A percentile compares a stretch with the other conserved stretches of the same genome.
phyloP scores from a whole-genome alignment of 1,284 basidiomycete genomes.

The Pyrrhoderma lamaoense region DNA sequence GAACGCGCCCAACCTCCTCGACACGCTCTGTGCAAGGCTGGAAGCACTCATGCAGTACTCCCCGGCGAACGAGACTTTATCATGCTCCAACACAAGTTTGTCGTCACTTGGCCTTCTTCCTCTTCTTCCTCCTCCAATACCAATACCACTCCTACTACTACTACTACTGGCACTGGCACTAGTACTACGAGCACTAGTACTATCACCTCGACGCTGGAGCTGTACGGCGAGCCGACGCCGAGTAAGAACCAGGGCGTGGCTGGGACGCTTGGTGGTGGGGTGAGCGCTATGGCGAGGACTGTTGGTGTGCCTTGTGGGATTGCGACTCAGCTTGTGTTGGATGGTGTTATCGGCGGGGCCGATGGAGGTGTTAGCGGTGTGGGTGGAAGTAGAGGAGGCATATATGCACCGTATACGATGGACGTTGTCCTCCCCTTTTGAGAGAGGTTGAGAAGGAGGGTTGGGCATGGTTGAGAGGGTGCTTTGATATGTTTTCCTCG shows the following conservation, averaged over 20 bases:
- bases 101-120: slow-evolving; percentile 71
- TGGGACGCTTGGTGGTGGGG: slow-evolving; percentile 19
- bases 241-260: too few relatives aligned
- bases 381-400: slow-evolving; percentile 56
- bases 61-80: slow-evolving; percentile 91
- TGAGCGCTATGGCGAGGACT: slow-evolving; percentile 89
- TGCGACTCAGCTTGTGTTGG: slow-evolving; percentile 78
- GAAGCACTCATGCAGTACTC: slow-evolving; percentile 65
- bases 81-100: slow-evolving; percentile 96
- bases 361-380: too few relatives aligned
- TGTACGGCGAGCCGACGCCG: slow-evolving; percentile 66
- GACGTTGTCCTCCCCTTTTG: slow-evolving; percentile 80
- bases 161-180: neutral
- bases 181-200: slow-evolving; percentile 56
- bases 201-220: slow-evolving; percentile 88
- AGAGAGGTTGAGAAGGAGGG: slow-evolving; percentile 77
- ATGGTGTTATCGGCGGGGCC: slow-evolving; percentile 70
- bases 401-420: slow-evolving; percentile 86
- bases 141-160: neutral
- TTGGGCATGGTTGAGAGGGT: slow-evolving; percentile 73
- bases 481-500: too few relatives aligned
- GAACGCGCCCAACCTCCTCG: slow-evolving; percentile 73
- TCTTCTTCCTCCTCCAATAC: slow-evolving; percentile 28
- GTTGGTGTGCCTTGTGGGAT: slow-evolving; percentile 95
- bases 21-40: slow-evolving; percentile 88